Evolutionary conservation across 345 rosid species (phyloP).

Genomic region (Rhizophora apiculata): DNA sequence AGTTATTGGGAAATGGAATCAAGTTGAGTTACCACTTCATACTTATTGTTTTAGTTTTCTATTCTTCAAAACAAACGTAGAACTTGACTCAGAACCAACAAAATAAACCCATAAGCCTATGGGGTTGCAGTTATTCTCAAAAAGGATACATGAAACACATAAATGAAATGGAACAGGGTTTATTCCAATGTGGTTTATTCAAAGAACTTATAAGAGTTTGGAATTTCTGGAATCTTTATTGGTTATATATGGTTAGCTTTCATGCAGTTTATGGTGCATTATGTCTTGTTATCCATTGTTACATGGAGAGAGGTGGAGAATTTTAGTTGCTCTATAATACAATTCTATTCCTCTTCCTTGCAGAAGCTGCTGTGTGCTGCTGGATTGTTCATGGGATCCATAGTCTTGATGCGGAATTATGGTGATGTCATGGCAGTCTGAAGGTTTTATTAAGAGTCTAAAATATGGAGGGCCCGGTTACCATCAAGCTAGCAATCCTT

Average conservation of each 20-base stretch:
- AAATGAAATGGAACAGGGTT: no score
- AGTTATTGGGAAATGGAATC: neutral
- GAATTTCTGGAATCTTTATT: neutral
- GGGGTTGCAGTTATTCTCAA: no score
- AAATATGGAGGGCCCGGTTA: no score
- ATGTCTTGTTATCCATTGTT: no score
- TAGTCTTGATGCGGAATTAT: slow-evolving; percentile 72
- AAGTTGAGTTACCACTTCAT: neutral
- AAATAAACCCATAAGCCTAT: no score
- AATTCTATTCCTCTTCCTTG: slow-evolving; percentile 4
- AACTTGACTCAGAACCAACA: neutral
- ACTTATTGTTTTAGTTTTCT: neutral
- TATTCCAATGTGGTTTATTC: neutral
- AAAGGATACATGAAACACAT: no score
- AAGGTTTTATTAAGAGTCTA: slow-evolving; percentile 7
- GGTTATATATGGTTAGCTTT: no score
- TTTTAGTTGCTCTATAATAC: neutral
- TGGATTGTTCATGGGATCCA: slow-evolving; percentile 73
- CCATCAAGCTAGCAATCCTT: slow-evolving; percentile 20
- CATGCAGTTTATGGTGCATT: no score
- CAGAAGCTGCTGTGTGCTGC: slow-evolving; percentile 75
- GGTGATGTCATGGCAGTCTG: slow-evolving; percentile 87
- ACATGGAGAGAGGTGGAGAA: neutral
- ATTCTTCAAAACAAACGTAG: neutral
- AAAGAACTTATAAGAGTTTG: neutral